Base-by-base conservation (phyloP, 2,329 filamentous ascomycete species). In the Graphilbum sp. region DNA sequence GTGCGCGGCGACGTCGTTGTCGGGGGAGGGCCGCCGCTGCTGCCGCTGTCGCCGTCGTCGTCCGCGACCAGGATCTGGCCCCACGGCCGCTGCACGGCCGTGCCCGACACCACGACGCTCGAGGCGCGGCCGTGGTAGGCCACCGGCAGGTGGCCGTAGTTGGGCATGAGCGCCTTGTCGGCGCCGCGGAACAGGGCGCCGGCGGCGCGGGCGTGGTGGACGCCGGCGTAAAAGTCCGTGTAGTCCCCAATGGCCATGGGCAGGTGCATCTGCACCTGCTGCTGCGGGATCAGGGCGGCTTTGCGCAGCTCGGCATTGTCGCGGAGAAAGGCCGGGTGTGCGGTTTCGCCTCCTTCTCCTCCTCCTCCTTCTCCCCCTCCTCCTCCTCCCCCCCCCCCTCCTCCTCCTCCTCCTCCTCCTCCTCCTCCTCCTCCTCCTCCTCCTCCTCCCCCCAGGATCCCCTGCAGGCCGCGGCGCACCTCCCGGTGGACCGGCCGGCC, bases 211-310 rank as follows among this genome's bases (percentile, higher is more conserved):
- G 83, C 83, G 57, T 90, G 83, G 52, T 87, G 79, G 45, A 78
- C 61, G 13, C 83, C 83, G 10, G 79, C 82, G 52, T 84, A 90
- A 61, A 90, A 90, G 56, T 90, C 83, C 2, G 82, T 84, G 54
- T 88, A 90, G 54, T 88, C 82, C 20, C 80, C 79, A 47, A 88
- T 84, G 39, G 67, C 64, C 71, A 90, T 75, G 2, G 83, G 83
- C 8, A 88, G 51, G 50, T 87, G 79, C 51, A 69, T 75, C 44
- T 64, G 69, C 35, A 77, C 70, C 17, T 72, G 60, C 5, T 63
- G 60, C 35, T 75, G 65, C 0, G 67, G 69, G 4, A 85, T 43
- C 12, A 88, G 55, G 0, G 67, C 71, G 38, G 64, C 59, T 40
- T 69, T 59, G 41, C 72, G 70, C 16, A 82, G 57, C 1, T 56